Conservation (phyloP, 140 eudicot species). For the Stevia rebaudiana region DNA sequence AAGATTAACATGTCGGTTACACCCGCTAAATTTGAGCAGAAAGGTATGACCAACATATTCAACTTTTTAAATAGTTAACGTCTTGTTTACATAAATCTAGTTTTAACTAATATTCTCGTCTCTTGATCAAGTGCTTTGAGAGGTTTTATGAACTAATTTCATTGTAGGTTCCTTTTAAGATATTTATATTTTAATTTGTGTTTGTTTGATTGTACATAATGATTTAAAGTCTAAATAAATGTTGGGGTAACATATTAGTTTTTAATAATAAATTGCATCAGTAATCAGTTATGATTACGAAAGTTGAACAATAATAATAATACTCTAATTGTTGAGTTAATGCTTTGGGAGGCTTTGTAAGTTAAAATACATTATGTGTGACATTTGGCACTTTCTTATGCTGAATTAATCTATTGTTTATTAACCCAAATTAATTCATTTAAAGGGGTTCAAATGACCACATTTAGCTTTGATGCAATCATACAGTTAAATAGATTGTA, state of each 20-base stretch:
- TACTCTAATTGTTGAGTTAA: neutral
- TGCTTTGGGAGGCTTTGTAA: conserved; percentile 1
- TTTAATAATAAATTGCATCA: neutral
- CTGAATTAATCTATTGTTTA: neutral
- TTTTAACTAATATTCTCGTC: neutral
- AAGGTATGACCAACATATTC: conserved; percentile 42
- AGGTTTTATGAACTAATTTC: neutral
- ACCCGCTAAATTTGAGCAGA: conserved; percentile 91
- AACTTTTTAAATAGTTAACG: neutral
- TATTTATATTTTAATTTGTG: neutral
- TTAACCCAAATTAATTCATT: conserved; percentile 1
- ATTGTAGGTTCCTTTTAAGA: neutral
- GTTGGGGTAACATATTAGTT: neutral
- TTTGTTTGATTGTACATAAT: neutral
- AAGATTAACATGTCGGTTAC: conserved; percentile 70
- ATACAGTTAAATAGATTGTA: neutral
- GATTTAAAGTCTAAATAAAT: neutral
- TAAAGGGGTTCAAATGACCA: neutral
- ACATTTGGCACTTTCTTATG: neutral
- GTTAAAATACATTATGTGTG: neutral
- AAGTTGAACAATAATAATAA: neutral
- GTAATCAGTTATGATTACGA: neutral
- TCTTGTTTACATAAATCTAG: neutral
- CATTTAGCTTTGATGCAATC: conserved; percentile 30
- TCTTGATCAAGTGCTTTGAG: conserved; percentile 1